Conservation (phyloP, 176 grass and related monocot genomes). For the Oryza officinalis region DNA sequence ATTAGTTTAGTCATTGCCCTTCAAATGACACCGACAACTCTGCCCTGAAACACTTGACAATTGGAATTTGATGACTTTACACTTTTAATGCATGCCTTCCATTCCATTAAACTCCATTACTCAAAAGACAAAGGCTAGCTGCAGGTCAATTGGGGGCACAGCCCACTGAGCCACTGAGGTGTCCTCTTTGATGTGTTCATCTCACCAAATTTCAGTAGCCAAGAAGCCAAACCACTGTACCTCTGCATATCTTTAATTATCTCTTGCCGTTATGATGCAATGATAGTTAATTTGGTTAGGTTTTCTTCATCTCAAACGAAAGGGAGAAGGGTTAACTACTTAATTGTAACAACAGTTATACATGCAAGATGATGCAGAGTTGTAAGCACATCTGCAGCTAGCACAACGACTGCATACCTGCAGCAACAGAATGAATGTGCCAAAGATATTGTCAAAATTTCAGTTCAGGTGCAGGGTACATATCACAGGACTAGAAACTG, state of each 20-base stretch:
- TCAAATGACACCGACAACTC: background rate
- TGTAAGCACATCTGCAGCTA: background rate
- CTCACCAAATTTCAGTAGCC: constrained; percentile 42
- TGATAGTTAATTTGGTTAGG: background rate
- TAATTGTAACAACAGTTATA: background rate
- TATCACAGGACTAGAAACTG: background rate
- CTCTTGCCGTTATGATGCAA: background rate
- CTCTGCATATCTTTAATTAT: background rate
- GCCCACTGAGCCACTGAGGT: constrained; percentile 22
- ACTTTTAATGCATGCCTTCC: background rate
- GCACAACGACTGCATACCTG: constrained; percentile 30
- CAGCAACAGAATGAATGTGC: constrained; percentile 21
- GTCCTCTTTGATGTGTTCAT: constrained; percentile 31
- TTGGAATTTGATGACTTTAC: constrained; percentile 8
- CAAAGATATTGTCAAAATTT: constrained; percentile 14
- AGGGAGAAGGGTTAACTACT: background rate
- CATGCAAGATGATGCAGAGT: background rate
- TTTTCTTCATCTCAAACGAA: constrained; percentile 1
- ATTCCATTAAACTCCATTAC: background rate
- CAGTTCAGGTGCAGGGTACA: constrained; percentile 23
- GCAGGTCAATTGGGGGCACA: background rate
- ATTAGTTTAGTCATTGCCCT: background rate
- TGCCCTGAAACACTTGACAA: background rate
- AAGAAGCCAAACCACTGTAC: constrained; percentile 32
- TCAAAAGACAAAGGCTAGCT: constrained; percentile 5